Percentiles rank a stretch among this genome's conserved stretches.
These are phyloP conservation scores for Camillea tinctor DNA, from an alignment of 2,329 filamentous ascomycete genomes.

Conservation along the genomic window DNA sequence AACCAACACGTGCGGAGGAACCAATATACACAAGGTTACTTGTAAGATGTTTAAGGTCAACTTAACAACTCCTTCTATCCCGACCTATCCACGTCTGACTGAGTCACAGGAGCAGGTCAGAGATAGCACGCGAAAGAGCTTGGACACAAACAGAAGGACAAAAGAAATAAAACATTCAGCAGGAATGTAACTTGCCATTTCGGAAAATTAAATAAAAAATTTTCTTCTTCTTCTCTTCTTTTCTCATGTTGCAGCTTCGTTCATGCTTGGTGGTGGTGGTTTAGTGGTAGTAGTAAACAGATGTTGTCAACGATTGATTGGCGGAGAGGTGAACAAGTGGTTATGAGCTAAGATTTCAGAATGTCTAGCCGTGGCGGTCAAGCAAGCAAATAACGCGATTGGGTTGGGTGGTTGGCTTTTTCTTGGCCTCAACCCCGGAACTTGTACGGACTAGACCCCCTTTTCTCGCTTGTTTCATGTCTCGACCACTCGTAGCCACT, in stretches of 20 bases:
- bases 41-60: too few relatives aligned
- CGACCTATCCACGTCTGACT: too few relatives aligned
- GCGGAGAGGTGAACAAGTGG: conserved; percentile 1
- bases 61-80: too few relatives aligned
- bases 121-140: too few relatives aligned
- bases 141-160: too few relatives aligned
- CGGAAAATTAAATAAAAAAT: not conserved
- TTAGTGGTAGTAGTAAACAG: not conserved
- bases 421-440: conserved; percentile 17
- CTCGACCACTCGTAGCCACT: conserved; percentile 22
- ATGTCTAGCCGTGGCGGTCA: conserved; percentile 10
- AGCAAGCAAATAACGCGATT: conserved; percentile 5
- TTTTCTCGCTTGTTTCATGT: conserved; percentile 33
- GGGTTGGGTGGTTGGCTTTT: conserved; percentile 10
- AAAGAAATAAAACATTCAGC: not conserved
- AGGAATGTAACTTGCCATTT: not conserved
- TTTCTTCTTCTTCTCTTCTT: not conserved
- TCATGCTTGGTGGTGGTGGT: too few relatives aligned
- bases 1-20: too few relatives aligned
- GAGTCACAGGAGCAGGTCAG: too few relatives aligned
- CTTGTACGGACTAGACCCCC: conserved; percentile 10
- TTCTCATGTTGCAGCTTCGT: not conserved
- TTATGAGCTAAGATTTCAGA: not conserved
- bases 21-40: too few relatives aligned
- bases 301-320: conserved; percentile 14